These are phyloP conservation scores for Boletus rex-veris DNA, from an alignment of 768 basidiomycete species.

Conservation along the genomic window DNA sequence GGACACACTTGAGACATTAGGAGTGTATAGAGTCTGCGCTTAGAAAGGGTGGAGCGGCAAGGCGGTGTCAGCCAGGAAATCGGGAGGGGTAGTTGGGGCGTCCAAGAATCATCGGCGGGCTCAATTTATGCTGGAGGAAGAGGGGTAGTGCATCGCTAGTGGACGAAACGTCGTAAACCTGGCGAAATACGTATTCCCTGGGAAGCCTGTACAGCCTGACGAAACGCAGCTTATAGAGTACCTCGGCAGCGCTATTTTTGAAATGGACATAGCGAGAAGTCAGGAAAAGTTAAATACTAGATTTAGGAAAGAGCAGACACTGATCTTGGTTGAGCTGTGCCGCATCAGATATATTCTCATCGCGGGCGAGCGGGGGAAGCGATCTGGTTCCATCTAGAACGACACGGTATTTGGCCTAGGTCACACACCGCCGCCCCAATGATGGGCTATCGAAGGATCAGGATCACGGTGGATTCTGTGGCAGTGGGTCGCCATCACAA, in stretches of 20 bases:
- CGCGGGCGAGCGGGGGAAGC: conserved; percentile 11
- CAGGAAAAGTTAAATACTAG: conserved; percentile 24
- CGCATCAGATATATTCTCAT: conserved; percentile 24
- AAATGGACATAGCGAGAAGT: conserved; percentile 20
- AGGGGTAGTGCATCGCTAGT: conserved; percentile 23
- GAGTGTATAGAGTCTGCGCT: background rate
- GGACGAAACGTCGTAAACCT: conserved; percentile 27
- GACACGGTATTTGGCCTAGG: conserved; percentile 4
- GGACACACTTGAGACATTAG: conserved; percentile 26
- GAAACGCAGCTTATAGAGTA: conserved; percentile 16
- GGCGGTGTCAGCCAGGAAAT: background rate
- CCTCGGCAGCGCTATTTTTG: conserved; percentile 32
- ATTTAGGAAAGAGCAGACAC: conserved; percentile 23
- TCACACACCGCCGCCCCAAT: background rate
- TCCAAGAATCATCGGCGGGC: conserved; percentile 7
- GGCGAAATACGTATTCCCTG: conserved; percentile 33
- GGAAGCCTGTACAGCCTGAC: conserved; percentile 32
- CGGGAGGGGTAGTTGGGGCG: conserved; percentile 12
- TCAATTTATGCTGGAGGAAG: conserved; percentile 29
- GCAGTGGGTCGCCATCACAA: background rate
- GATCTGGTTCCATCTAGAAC: conserved; percentile 13
- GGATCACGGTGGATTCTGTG: conserved; percentile 12
- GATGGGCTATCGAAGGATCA: conserved; percentile 1
- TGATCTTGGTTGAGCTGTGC: conserved; percentile 11
- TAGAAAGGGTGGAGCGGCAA: background rate